Conservation (phyloP, 345 rosid species). For the Lepidium africanum region DNA sequence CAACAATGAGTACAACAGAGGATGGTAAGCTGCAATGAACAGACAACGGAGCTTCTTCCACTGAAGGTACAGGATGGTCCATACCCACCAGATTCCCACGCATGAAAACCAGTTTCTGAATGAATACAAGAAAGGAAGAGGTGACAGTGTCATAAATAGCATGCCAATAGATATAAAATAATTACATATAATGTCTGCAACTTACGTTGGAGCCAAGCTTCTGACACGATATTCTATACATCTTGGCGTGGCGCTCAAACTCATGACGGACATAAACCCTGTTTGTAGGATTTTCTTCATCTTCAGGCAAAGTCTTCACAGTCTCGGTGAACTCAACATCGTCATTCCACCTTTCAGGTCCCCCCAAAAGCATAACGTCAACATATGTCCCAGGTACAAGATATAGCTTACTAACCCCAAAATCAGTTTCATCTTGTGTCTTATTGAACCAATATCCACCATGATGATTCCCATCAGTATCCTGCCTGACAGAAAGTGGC, state of each 20-base stretch:
- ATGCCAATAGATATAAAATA: not conserved
- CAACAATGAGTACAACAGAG: slow-evolving; percentile 63
- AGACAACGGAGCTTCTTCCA: slow-evolving; percentile 52
- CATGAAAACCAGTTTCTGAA: slow-evolving; percentile 60
- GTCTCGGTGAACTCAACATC: slow-evolving; percentile 50
- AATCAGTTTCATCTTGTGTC: slow-evolving; percentile 34
- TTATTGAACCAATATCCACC: slow-evolving; percentile 83
- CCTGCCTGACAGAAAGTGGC: slow-evolving; percentile 61
- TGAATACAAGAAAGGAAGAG: slow-evolving; percentile 26
- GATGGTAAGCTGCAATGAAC: slow-evolving; percentile 68
- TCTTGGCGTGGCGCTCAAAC: slow-evolving; percentile 34
- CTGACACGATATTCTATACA: slow-evolving; percentile 61
- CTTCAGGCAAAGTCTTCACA: slow-evolving; percentile 42
- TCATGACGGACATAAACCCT: slow-evolving; percentile 40
- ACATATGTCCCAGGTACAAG: slow-evolving; percentile 84
- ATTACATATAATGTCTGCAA: slow-evolving; percentile 3
- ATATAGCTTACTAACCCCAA: slow-evolving; percentile 45
- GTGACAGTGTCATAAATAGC: slow-evolving; percentile 6
- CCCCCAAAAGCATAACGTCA: slow-evolving; percentile 68
- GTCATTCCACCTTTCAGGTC: slow-evolving; percentile 79
- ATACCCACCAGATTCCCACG: slow-evolving; percentile 79
- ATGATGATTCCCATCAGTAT: slow-evolving; percentile 66
- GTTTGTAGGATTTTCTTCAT: slow-evolving; percentile 21
- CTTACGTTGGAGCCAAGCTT: slow-evolving; percentile 65
- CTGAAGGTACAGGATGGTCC: slow-evolving; percentile 71